These are phyloP conservation scores for Aspergillus pseudoterreus DNA, from an alignment of 2,329 filamentous ascomycete species.

Conservation along the genomic window DNA sequence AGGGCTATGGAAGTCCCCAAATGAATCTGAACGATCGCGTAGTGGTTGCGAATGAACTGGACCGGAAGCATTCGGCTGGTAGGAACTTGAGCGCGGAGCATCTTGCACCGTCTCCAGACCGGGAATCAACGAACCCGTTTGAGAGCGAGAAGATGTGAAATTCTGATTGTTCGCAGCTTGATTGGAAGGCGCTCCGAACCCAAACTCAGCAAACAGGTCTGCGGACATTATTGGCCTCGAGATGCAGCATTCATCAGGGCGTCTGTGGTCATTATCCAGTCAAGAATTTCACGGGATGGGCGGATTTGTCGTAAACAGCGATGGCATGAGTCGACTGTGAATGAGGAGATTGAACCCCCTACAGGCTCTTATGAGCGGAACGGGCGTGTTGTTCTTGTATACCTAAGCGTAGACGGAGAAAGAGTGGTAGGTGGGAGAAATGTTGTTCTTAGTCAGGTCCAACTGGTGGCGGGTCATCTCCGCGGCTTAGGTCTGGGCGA, in stretches of 20 bases:
- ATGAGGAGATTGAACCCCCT: no score
- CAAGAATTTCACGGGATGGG: background rate
- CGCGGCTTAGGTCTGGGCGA: conserved; percentile 3
- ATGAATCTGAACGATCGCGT: conserved; percentile 9
- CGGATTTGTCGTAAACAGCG: background rate
- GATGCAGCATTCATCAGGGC: background rate
- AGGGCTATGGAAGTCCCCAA: conserved; percentile 9
- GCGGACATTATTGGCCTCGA: conserved; percentile 44
- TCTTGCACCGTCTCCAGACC: conserved; percentile 21
- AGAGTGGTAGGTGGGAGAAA: no score
- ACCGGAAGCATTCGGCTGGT: background rate
- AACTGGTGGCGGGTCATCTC: conserved; percentile 7
- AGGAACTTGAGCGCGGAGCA: conserved; percentile 10
- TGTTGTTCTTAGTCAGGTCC: background rate
- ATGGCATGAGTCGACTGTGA: no score
- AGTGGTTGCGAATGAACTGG: background rate
- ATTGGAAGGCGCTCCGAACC: conserved; percentile 18
- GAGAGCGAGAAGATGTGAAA: conserved; percentile 9
- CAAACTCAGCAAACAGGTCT: conserved; percentile 53
- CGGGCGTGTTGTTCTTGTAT: no score
- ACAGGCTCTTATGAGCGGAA: no score
- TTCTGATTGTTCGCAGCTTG: conserved; percentile 10
- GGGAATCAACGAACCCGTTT: conserved; percentile 20
- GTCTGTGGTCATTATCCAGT: background rate
- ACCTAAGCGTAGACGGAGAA: no score